These are phyloP conservation scores for Pluteus cervinus DNA, from an alignment of 768 basidiomycete species.

Conservation along the genomic window DNA sequence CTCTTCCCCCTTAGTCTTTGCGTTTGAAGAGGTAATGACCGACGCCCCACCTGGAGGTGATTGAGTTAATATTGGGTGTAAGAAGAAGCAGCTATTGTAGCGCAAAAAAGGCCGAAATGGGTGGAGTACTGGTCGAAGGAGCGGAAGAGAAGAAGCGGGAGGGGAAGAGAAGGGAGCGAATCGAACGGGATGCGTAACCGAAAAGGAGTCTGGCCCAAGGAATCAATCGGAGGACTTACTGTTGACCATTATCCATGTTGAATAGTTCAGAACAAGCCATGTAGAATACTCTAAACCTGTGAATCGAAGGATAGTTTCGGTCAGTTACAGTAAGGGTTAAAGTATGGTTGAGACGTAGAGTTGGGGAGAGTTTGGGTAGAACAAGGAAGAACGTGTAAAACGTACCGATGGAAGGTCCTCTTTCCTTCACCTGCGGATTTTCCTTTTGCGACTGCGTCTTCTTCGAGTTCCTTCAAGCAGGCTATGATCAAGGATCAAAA, in stretches of 20 bases:
- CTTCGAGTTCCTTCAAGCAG: slow-evolving; percentile 42
- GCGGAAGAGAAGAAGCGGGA: too few relatives aligned
- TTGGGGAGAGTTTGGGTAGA: not conserved
- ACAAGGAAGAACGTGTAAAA: not conserved
- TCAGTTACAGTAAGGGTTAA: too few relatives aligned
- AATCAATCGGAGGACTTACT: slow-evolving; percentile 37
- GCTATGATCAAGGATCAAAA: slow-evolving; percentile 17
- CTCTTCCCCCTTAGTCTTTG: slow-evolving; percentile 10
- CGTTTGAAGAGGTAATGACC: slow-evolving; percentile 52
- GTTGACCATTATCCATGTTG: slow-evolving; percentile 51
- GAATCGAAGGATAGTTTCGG: too few relatives aligned
- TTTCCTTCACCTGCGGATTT: slow-evolving; percentile 40
- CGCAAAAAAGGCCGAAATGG: too few relatives aligned
- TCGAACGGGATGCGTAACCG: too few relatives aligned
- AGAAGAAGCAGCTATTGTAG: too few relatives aligned
- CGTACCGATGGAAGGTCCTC: slow-evolving; percentile 53
- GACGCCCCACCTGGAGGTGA: slow-evolving; percentile 41
- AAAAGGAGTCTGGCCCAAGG: too few relatives aligned
- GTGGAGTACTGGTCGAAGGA: too few relatives aligned
- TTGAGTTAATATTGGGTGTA: slow-evolving; percentile 1
- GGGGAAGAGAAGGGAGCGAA: too few relatives aligned
- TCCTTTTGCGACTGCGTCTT: slow-evolving; percentile 42
- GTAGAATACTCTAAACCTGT: slow-evolving; percentile 65
- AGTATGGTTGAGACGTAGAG: too few relatives aligned
- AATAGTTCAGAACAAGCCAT: slow-evolving; percentile 70